Evolutionary conservation across 371 early-diverging fungal species (phyloP).

Genomic region (Rhizopus sp.): DNA sequence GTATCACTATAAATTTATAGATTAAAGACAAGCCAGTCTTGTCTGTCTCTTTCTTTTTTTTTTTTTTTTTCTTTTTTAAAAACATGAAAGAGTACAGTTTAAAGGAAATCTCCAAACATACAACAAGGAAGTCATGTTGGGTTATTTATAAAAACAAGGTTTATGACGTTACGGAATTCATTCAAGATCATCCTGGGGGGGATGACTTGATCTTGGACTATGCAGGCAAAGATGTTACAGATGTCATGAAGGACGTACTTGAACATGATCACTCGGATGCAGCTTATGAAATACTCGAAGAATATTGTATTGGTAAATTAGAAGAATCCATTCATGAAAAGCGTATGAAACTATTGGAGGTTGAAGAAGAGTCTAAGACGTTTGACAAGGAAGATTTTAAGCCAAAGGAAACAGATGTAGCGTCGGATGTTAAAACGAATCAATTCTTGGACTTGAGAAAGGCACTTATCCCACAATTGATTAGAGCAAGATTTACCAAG

Average conservation of each 20-base stretch:
- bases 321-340: conserved; percentile 25
- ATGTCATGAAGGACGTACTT: conserved; percentile 71
- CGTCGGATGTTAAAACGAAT: conserved; percentile 51
- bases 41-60: background rate
- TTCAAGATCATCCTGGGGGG: conserved; percentile 81
- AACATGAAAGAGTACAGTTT: conserved; percentile 12
- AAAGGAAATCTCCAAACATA: conserved; percentile 20
- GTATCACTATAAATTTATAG: background rate
- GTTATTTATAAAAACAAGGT: conserved; percentile 72
- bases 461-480: conserved; percentile 84
- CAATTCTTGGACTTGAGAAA: conserved; percentile 79
- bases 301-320: conserved; percentile 75
- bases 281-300: conserved; percentile 83
- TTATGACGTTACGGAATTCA: conserved; percentile 86
- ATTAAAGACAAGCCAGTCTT: background rate
- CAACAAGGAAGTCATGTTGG: conserved; percentile 55
- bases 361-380: conserved; percentile 42
- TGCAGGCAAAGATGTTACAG: conserved; percentile 70
- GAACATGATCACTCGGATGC: conserved; percentile 84
- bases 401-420: conserved; percentile 46
- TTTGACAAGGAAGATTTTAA: conserved; percentile 43
- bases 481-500: conserved; percentile 70
- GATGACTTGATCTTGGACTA: conserved; percentile 74
- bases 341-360: conserved; percentile 30
- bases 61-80: conserved; percentile 1